A percentile compares a stretch with the other conserved stretches of the same genome.
Conservation (phyloP, 2,329 filamentous ascomycete genomes). For the Aspergillus arachidicola region DNA sequence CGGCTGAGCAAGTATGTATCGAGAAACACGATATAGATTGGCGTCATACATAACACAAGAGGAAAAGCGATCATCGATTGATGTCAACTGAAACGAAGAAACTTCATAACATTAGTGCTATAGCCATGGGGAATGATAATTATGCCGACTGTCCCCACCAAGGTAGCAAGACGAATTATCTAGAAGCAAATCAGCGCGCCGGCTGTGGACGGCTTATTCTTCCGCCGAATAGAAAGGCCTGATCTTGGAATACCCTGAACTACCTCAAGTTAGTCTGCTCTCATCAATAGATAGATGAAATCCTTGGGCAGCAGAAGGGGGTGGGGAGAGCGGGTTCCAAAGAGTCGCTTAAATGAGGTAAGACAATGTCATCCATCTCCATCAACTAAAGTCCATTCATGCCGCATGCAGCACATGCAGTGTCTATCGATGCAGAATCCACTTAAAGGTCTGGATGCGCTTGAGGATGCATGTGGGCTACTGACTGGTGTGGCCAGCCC, state of each 20-base stretch:
- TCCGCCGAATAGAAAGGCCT: constrained; percentile 9
- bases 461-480: neutral
- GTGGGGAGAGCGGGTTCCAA: neutral
- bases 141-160: neutral
- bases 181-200: neutral
- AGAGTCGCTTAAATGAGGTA: neutral
- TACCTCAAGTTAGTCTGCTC: neutral
- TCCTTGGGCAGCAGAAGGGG: constrained; percentile 1
- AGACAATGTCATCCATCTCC: constrained; percentile 4
- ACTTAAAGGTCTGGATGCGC: constrained; percentile 2
- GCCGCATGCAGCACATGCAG: neutral
- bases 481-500: neutral
- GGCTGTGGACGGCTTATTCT: constrained; percentile 8
- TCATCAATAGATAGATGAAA: neutral
- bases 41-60: neutral
- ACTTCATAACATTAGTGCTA: neutral
- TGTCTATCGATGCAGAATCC: neutral
- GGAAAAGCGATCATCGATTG: constrained; percentile 1
- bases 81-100: neutral
- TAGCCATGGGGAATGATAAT: neutral
- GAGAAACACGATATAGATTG: neutral
- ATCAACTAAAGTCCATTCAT: constrained; percentile 1
- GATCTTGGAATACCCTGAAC: neutral
- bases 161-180: neutral
- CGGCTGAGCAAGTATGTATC: neutral